Conservation (phyloP, 768 basidiomycete species). For the Calvatia gigantea region DNA sequence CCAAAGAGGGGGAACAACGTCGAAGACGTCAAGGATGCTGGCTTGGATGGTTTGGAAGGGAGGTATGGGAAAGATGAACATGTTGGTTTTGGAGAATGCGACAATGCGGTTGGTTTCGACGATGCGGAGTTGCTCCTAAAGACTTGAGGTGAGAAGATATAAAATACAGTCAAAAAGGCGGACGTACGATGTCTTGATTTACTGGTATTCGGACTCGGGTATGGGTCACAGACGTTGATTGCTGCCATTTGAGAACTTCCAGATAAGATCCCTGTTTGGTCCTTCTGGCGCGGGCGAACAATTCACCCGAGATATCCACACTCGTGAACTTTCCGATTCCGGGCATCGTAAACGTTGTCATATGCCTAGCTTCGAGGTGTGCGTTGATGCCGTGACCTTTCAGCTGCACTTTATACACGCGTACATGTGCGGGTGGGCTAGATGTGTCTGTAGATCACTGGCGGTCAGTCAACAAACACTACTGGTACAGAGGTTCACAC, state of each 20-base stretch:
- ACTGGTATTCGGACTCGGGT: constrained; percentile 12
- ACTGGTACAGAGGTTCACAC: not conserved
- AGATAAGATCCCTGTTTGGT: constrained; percentile 8
- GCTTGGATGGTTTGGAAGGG: constrained; percentile 13
- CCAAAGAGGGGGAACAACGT: constrained; percentile 10
- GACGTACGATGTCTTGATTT: constrained; percentile 7
- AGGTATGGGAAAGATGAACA: constrained; percentile 10
- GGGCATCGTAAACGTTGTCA: constrained; percentile 6
- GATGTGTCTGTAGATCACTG: not conserved
- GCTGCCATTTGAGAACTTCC: constrained; percentile 9
- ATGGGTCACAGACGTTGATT: constrained; percentile 8
- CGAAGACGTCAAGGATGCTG: constrained; percentile 2
- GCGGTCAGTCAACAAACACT: not conserved
- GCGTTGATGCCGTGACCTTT: constrained; percentile 2
- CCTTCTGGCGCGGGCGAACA: constrained; percentile 5
- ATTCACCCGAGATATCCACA: constrained; percentile 9
- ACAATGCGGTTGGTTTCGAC: constrained; percentile 9
- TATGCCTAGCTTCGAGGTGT: constrained; percentile 6
- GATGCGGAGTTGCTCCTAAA: constrained; percentile 8
- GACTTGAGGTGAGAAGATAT: not conserved
- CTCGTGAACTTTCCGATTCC: constrained; percentile 10
- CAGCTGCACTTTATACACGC: constrained; percentile 2
- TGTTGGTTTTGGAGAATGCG: constrained; percentile 7
- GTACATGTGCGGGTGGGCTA: constrained; percentile 4
- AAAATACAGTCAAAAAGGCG: not conserved